Evolutionary conservation across 306 rosid genomes (phyloP), one percentile per base, ranked within the genome.

Genomic region (Prunus padus): DNA sequence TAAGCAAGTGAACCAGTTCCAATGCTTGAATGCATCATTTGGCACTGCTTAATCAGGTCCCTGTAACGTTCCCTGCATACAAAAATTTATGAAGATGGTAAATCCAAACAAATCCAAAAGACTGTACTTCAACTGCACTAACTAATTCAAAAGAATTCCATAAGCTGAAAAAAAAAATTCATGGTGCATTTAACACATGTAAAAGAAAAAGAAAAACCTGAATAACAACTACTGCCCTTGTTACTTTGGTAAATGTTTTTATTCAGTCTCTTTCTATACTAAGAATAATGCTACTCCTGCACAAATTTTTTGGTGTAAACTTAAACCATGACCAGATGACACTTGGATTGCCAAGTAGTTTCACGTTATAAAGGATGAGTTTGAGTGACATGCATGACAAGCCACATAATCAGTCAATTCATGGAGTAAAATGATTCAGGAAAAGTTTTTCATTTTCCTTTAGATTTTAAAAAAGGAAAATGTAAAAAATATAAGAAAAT

Each of bases 1-100:
- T 89, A 89, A 72, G 97, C 97, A 85, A 93, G 87, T 2, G 96
- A 89, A 83, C 98, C 98, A 67, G 97, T 93, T 84, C 98, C 98
- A 47, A 93, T 83, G 71, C 94, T 93, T 59, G 98, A 86, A 87
- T 93, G 97, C 96, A 93, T 86, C 74, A 69, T 77, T 72, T 87
- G 97, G 84, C 98, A 93, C 80, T 88, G 96, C 86, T 81, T 88
- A 80, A 93, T 83, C 86, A 91, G 87, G 77, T 88, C 83, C 73
- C 77, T 74, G 63, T 89, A 91, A 50, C 76, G 97, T 76, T 91
- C 88, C 94, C 98, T 93, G 89, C 88, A 91, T 81, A 59, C 16
- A 59, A 81, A 81, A 11, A 71, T 79, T 33, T 63, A 64, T 3
- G 13, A 75, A 73, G 65, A 51, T 52, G 65, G 77, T 82, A 62